Base-by-base conservation (phyloP, 163 green algal species). In the Volvox carteri region DNA sequence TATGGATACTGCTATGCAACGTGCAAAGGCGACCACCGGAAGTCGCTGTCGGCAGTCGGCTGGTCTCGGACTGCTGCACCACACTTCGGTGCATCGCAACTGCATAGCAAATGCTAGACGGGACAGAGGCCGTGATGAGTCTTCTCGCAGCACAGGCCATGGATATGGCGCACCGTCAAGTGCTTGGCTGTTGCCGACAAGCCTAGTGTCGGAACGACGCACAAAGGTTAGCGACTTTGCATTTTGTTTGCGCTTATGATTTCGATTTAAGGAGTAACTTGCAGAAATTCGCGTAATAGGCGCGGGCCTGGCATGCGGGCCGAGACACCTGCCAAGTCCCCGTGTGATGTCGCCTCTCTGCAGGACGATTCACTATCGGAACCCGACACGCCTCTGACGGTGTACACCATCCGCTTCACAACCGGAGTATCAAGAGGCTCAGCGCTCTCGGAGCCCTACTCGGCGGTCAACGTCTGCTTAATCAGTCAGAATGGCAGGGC, bases 341-440 rank as follows among this genome's bases (percentile, higher is more conserved):
- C 58, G 11, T 72, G 58, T 12, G 14, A 72, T 72, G 19, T 72
- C n/a, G 58, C 12, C 16, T 60, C 16, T 60, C 50, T 60, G 46
- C 35, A 85, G 52, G 77, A 72, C 35, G 37, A 1, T 1, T 86
- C 78, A 4, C 8, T 41, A 0, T 62, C 58, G 30, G 33, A 56
- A 0, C 46, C 88, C 2, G 68, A 77, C 9, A 37, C 35, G 16
- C 72, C 72, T 4, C 23, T 90, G 4, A 97, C 95, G 1, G 94
- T 97, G 0, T 97, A 97, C 89, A 96, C 93, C 9, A 58, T 97
- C 11, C 93, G 95, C n/a, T 75, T 97, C 14, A 93, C 87, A 48
- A 97, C 95, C 0, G 88, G 86, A 23, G 68, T 74, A 8, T 81
- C 86, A 6, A 81, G 94, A 2, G 93, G 92, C 28, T 37, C 94